Evolutionary conservation across 306 rosid genomes (phyloP), one percentile per base, ranked within the genome.

Genomic region (Quercus bicolor): DNA sequence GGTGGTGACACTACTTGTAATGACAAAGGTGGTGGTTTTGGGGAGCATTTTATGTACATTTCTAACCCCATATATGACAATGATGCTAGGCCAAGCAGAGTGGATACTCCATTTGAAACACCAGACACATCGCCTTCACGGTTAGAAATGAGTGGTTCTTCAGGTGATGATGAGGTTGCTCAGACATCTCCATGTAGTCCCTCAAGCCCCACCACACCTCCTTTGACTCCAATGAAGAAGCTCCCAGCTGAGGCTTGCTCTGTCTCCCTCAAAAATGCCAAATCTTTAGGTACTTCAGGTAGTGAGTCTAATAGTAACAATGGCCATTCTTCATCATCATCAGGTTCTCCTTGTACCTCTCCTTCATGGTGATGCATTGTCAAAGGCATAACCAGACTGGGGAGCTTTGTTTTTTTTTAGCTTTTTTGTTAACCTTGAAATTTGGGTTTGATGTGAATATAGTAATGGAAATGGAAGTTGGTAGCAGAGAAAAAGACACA

Each of bases 31-130:
- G 2, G 71, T 55, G 24, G 21, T 33, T 77, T 8, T 0, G 71
- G 13, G 37, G 87, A 86, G 26, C 90, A 91, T 56, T 82, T 95
- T 34, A 84, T 95, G 79, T 95, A 95, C 87, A 95, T 95, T 85
- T 95, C 94, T 8, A 95, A 95, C 68, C 99, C 98, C 75, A 87
- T 95, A 20, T 95, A 85, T 59, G 98, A 91, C 70, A 86, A 90
- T 20, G 87, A 86, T 33, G 87, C 79, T 13, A 83, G 86, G 76
- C 40, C 9, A 2, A 83, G 84, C 34, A 81, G 69, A 10, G 84
- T 68, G 2, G 73, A 70, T 66, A 92, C 93, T 4, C 97, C 98
- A 14, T 95, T 92, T 78, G 91, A 92, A 76, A 95, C 98, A 10
- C 98, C 98, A 2, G 82, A 91, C 31, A 81, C 96, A 40, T 95